Percentiles rank a stretch among this genome's conserved stretches.
Conservation (phyloP, 2,329 filamentous ascomycete species). For the Fusarium sp. region DNA sequence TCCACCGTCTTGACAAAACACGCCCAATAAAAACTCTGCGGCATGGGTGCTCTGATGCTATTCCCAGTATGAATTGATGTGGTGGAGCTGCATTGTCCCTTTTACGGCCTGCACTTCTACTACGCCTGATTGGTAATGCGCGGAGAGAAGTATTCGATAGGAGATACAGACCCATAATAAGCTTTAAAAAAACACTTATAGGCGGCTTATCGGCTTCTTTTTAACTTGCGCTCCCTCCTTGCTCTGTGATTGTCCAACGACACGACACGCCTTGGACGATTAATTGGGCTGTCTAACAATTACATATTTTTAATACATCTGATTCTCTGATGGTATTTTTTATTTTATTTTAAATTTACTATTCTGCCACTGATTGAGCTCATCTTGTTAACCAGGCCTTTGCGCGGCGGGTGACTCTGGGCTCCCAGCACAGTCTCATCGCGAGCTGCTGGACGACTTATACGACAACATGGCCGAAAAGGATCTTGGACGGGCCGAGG, state of each 20-base stretch:
- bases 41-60: conserved; percentile 14
- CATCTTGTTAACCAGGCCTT: background rate
- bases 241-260: conserved; percentile 14
- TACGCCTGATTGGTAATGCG: conserved; percentile 31
- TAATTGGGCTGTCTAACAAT: conserved; percentile 10
- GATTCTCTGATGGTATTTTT: background rate
- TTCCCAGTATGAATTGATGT: conserved; percentile 6
- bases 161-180: conserved; percentile 20
- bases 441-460: conserved; percentile 25
- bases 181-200: conserved; percentile 26
- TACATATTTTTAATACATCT: conserved; percentile 11
- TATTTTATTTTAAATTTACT: background rate
- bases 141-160: conserved; percentile 1
- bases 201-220: conserved; percentile 30
- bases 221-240: conserved; percentile 17
- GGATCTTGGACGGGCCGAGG: conserved; percentile 43
- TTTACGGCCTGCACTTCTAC: background rate
- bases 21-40: background rate
- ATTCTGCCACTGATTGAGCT: background rate
- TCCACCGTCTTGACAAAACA: conserved; percentile 19
- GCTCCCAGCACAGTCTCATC: conserved; percentile 40
- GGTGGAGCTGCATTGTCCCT: conserved; percentile 8
- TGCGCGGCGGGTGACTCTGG: conserved; percentile 43
- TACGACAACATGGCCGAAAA: conserved; percentile 47
- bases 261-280: conserved; percentile 9